phyloP scores from a whole-genome alignment of 202 grass and related monocot genomes.

The Eragrostis tef region DNA sequence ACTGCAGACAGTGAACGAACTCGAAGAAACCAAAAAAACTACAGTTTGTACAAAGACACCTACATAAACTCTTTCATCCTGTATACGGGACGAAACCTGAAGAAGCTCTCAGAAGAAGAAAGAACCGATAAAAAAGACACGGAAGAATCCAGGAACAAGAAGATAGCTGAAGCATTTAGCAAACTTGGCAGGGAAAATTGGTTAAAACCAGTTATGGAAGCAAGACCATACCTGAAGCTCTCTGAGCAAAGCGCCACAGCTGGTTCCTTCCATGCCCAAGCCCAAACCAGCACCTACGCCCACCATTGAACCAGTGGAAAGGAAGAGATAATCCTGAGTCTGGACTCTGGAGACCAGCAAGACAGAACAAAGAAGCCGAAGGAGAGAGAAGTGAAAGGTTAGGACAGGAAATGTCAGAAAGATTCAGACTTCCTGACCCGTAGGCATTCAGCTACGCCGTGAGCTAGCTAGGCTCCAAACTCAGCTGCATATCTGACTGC shows the following conservation, averaged over 20 bases:
- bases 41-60: neutral
- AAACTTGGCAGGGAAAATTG: neutral
- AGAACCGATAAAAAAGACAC: neutral
- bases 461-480: constrained; percentile 26
- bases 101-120: neutral
- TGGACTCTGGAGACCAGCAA: constrained; percentile 20
- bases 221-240: constrained; percentile 81
- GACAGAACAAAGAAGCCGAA: neutral
- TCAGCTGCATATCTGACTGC: constrained; percentile 41
- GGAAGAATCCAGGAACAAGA: constrained; percentile 9
- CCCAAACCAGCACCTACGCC: constrained; percentile 38
- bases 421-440: constrained; percentile 46
- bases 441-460: constrained; percentile 23
- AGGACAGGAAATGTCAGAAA: constrained; percentile 23
- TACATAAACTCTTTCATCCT: neutral
- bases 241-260: constrained; percentile 76
- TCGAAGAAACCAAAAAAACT: neutral
- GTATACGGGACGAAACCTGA: neutral
- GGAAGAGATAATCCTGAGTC: constrained; percentile 32
- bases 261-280: constrained; percentile 60
- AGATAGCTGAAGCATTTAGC: neutral
- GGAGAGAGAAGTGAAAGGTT: constrained; percentile 26
- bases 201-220: neutral
- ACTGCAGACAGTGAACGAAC: neutral
- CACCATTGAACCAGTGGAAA: constrained; percentile 48